Evolutionary conservation across 2,329 filamentous ascomycete species (phyloP), one percentile per base, ranked within the genome.

Genomic region (Davidsoniella neocaledoniae): DNA sequence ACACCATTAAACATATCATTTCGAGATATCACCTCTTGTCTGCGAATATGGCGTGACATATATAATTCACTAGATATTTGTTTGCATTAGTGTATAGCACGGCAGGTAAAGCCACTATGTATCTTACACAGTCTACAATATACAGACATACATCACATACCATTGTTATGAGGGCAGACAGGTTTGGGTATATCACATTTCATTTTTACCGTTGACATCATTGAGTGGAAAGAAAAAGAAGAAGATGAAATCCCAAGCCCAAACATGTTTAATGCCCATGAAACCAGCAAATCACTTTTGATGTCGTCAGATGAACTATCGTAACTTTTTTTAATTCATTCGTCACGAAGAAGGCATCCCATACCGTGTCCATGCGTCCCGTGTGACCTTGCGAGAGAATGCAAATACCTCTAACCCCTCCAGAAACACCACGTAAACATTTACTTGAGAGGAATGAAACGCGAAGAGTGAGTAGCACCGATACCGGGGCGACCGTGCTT

Each of bases 401-500:
- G 70, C 70, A 72, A 67, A 66, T 69, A 71, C 67, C 68, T 67
- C 68, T 66, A 64, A 55, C 47, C 47, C 43, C 46, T 50, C 51
- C 47, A 43, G 33, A 53, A 49, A 53, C 47, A 53, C 43, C 51
- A 49, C 43, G 47, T 43, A 50, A 53, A 44, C 43, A 48, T 54
- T 80, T 95, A 96, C 80, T 98, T 98, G 72, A 98, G 84, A 72
- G 91, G 91, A 79, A 98, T 98, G 84, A 98, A 98, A 82, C 91
- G 87, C 72, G 91, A 98, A 77, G 90, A 96, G 85, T 98, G 88
- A 63, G 91, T 98, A 66, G 91, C 91, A 93, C 91, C 91, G 67
- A 98, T 98, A 96, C 91, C 91, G 67, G 91, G 91, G 73, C 91
- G 79, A 81, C 91, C 91, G 84, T 98, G 91, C 86, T 96, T 98